Evolutionary conservation across 768 basidiomycete genomes (phyloP).

Genomic region (Coprinopsis sp.): DNA sequence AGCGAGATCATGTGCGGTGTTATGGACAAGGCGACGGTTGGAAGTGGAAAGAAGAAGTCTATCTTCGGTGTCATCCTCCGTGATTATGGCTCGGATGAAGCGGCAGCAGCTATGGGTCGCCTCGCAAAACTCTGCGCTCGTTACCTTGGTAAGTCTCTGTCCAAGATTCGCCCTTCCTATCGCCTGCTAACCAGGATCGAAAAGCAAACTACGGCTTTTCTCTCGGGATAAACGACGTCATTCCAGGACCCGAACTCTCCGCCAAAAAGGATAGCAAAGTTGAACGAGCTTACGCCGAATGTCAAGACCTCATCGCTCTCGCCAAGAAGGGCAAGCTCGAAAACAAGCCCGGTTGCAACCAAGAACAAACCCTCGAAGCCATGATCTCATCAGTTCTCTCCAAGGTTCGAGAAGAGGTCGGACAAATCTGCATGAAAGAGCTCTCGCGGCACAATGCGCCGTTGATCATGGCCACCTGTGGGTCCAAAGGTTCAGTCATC

Average conservation of each 20-base stretch:
- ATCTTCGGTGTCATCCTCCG: slow-evolving; percentile 97
- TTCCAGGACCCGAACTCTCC: slow-evolving; percentile 83
- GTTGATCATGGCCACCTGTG: slow-evolving; percentile 98
- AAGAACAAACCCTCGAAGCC: slow-evolving; percentile 97
- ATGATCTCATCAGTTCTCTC: slow-evolving; percentile 90
- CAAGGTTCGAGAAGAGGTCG: slow-evolving; percentile 92
- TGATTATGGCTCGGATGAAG: slow-evolving; percentile 94
- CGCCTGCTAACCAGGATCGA: slow-evolving; percentile 3
- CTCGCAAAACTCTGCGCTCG: slow-evolving; percentile 94
- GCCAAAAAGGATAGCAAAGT: slow-evolving; percentile 82
- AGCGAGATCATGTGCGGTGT: slow-evolving; percentile 99
- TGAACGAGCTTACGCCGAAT: slow-evolving; percentile 82
- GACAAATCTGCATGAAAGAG: slow-evolving; percentile 97
- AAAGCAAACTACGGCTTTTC: slow-evolving; percentile 98
- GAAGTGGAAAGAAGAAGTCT: slow-evolving; percentile 98
- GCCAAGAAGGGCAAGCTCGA: slow-evolving; percentile 90
- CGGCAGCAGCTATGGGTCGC: slow-evolving; percentile 92
- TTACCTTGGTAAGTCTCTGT: slow-evolving; percentile 64
- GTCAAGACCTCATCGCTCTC: slow-evolving; percentile 78
- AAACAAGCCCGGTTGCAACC: slow-evolving; percentile 96
- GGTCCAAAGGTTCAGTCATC: slow-evolving; percentile 98
- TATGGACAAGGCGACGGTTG: slow-evolving; percentile 97
- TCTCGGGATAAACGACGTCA: slow-evolving; percentile 97
- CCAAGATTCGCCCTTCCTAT: background rate
- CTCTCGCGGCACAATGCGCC: slow-evolving; percentile 97